phyloP scores from a whole-genome alignment of 371 early-diverging fungal genomes.

The Coemansia sp. region DNA sequence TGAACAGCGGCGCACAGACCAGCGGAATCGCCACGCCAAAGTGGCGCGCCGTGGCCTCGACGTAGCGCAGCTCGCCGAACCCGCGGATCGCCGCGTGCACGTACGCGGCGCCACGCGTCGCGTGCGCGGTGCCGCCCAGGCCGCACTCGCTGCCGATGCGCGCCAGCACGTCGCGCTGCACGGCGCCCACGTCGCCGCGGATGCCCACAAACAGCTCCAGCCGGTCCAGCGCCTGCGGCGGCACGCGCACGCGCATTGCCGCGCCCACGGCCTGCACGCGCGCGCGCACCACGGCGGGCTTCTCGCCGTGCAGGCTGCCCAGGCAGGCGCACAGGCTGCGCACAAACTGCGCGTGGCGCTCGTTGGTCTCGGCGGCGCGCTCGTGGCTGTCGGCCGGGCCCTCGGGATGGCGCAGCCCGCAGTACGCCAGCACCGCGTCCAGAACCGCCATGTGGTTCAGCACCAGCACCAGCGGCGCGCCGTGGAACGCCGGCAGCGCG shows the following conservation, averaged over 20 bases:
- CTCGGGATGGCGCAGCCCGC: conserved; percentile 41
- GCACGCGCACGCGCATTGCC: conserved; percentile 28
- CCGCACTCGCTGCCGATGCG: conserved; percentile 47
- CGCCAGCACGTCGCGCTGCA: conserved; percentile 43
- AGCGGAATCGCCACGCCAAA: conserved; percentile 35
- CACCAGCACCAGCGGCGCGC: conserved; percentile 25
- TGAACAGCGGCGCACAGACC: conserved; percentile 45
- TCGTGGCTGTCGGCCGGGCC: conserved; percentile 16
- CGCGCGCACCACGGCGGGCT: conserved; percentile 29
- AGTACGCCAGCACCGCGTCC: conserved; percentile 50
- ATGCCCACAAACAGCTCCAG: conserved; percentile 39
- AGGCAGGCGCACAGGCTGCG: conserved; percentile 33
- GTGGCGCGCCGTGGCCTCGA: conserved; percentile 33
- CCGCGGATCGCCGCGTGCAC: conserved; percentile 28
- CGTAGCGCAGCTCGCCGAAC: conserved; percentile 48
- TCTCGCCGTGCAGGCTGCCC: conserved; percentile 27
- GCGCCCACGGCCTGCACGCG: conserved; percentile 40
- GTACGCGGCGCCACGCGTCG: conserved; percentile 35
- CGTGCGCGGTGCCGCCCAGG: conserved; percentile 30
- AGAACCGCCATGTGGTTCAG: conserved; percentile 45
- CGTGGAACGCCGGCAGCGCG: conserved; percentile 68
- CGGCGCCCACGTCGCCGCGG: conserved; percentile 27
- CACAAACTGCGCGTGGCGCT: conserved; percentile 46
- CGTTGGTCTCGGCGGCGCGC: conserved; percentile 12
- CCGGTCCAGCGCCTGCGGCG: conserved; percentile 34